Conservation (phyloP, 805 yeast species). For the Metschnikowia chrysomelidarum region DNA sequence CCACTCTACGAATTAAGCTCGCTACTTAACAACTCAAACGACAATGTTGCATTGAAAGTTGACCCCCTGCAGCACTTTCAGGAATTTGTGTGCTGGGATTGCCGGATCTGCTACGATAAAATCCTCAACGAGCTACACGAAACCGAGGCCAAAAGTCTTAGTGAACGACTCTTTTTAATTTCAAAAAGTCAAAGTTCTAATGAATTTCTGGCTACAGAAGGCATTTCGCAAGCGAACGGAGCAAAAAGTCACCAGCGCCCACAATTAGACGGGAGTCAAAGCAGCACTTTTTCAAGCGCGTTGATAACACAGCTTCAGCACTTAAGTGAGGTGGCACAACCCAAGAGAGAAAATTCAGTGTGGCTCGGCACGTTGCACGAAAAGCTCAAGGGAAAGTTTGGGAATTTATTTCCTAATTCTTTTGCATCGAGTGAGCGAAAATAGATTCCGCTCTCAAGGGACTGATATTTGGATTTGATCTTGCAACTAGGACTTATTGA, state of each 20-base stretch:
- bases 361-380: constrained; percentile 12
- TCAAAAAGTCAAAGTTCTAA: no score
- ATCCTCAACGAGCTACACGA: constrained; percentile 42
- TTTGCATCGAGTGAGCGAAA: constrained; percentile 4
- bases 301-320: constrained; percentile 20
- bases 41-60: not conserved
- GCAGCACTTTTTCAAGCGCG: constrained; percentile 25
- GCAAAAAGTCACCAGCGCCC: not conserved
- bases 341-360: constrained; percentile 10
- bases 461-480: no score
- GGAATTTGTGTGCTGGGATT: constrained; percentile 64
- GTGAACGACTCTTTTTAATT: no score
- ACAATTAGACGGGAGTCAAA: no score
- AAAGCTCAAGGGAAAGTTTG: constrained; percentile 11
- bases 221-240: not conserved
- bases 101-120: constrained; percentile 56
- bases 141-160: constrained; percentile 15
- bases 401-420: constrained; percentile 1
- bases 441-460: no score
- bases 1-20: constrained; percentile 64
- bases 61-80: constrained; percentile 26
- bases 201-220: no score
- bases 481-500: no score
- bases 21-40: constrained; percentile 25
- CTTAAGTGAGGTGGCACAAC: constrained; percentile 16